Base-by-base conservation (phyloP, 2,329 filamentous ascomycete genomes). In the Colletotrichum musae region DNA sequence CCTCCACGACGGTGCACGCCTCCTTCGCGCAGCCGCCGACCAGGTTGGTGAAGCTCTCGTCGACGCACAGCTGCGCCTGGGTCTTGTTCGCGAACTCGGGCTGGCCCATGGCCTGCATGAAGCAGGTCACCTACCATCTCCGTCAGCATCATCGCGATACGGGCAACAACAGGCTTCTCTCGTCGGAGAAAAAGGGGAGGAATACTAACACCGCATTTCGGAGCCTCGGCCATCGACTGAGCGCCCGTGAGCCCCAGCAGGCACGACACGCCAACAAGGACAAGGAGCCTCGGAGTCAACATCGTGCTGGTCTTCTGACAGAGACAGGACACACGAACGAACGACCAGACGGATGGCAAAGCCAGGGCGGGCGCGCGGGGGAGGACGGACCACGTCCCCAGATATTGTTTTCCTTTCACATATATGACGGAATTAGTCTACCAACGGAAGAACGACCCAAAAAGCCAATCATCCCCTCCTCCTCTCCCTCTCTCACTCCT, bases 201-300 rank as follows among this genome's bases (percentile, higher is more conserved):
- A 15, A 24, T 21, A 63, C 64, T 52, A 9, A 67, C 64, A n/a
- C 32, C 59, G 43, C 64, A 67, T 50, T 24, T 58, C 45, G 64
- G 64, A 43, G 51, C 58, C 16, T 67, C 58, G 3, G 36, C 45
- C 15, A 67, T n/a, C 21, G 58, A 62, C 43, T 67, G 51, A 15
- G 58, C 64, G 21, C 5, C 52, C n/a, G 58, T 24, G 43, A 61
- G 50, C 28, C 58, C 51, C 36, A 56, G 41, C 43, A 67, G 64
- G 32, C 45, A 51, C 43, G 21, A 45, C n/a, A 51, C 24, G 32
- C 64, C 58, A 13, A 67, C 16, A 28, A 41, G 21, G 43, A 67
- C 21, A 13, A 54, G 12, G 18, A 51, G 43, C 18, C 51, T 26
- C 16, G 62, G 45, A 63, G 58, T 63, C 64, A 62, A 51, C 58